Percentiles rank a stretch among this genome's conserved stretches.
Evolutionary conservation across 371 early-diverging fungal genomes (phyloP).

Genomic region (Rhizopus arrhizus): DNA sequence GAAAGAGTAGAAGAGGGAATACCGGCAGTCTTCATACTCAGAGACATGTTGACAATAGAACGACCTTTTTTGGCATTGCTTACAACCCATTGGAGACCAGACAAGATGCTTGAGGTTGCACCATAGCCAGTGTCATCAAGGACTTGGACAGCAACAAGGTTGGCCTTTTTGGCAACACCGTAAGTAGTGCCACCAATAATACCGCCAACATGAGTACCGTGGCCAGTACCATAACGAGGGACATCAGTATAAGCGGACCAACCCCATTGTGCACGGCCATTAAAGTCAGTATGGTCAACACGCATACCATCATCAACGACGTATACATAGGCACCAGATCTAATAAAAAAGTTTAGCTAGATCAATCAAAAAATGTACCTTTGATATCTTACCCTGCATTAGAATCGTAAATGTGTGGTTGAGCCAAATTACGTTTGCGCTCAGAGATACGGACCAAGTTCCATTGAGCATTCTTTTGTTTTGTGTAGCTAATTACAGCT

Average conservation of each 20-base stretch:
- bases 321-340: conserved; percentile 53
- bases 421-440: conserved; percentile 12
- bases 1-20: conserved; percentile 12
- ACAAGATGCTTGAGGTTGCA: conserved; percentile 64
- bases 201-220: conserved; percentile 79
- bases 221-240: conserved; percentile 28
- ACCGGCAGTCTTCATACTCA: conserved; percentile 41
- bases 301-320: conserved; percentile 57
- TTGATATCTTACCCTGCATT: conserved; percentile 22
- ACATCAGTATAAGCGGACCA: conserved; percentile 61
- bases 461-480: conserved; percentile 41
- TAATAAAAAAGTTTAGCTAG: conserved; percentile 1
- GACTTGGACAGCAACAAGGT: conserved; percentile 85
- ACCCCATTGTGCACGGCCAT: conserved; percentile 62
- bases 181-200: conserved; percentile 73
- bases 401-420: conserved; percentile 38
- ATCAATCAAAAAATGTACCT: not conserved
- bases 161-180: conserved; percentile 90
- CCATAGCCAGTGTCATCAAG: conserved; percentile 69
- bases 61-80: conserved; percentile 33
- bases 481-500: conserved; percentile 6
- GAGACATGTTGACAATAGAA: conserved; percentile 61
- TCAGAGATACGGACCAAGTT: conserved; percentile 47
- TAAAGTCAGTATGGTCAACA: conserved; percentile 57
- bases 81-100: conserved; percentile 72